These are phyloP conservation scores for Obba rivulosa DNA, from an alignment of 768 basidiomycete genomes.

Conservation along the genomic window DNA sequence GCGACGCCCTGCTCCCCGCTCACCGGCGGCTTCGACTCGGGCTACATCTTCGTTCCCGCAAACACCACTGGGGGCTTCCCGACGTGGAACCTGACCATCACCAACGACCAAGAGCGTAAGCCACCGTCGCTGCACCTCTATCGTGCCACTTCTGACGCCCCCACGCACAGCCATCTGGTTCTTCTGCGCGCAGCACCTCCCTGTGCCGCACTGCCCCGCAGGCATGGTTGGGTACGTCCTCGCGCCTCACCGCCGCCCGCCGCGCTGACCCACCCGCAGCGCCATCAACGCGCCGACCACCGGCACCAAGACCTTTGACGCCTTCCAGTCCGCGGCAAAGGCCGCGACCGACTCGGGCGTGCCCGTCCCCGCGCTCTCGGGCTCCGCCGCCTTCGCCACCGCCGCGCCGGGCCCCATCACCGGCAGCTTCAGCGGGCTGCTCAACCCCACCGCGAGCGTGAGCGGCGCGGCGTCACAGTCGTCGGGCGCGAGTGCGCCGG, in stretches of 20 bases:
- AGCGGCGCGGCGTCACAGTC: background rate
- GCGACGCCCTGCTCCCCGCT: slow-evolving; percentile 41
- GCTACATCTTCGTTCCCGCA: slow-evolving; percentile 38
- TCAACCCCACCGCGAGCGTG: background rate
- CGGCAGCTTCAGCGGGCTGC: slow-evolving; percentile 25
- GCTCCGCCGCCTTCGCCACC: slow-evolving; percentile 44
- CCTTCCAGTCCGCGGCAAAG: slow-evolving; percentile 32
- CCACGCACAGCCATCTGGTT: slow-evolving; percentile 45
- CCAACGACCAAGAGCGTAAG: slow-evolving; percentile 40
- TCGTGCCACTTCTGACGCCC: background rate
- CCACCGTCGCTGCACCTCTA: background rate
- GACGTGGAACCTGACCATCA: slow-evolving; percentile 47
- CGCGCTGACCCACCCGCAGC: slow-evolving; percentile 14
- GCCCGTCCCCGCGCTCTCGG: slow-evolving; percentile 35
- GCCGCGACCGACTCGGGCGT: slow-evolving; percentile 33
- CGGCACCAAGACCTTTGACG: slow-evolving; percentile 40
- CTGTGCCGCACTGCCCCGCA: slow-evolving; percentile 35
- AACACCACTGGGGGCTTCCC: slow-evolving; percentile 25
- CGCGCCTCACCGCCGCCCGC: background rate
- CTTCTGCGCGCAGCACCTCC: slow-evolving; percentile 48
- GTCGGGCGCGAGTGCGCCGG: background rate
- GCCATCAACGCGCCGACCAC: slow-evolving; percentile 46
- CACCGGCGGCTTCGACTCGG: slow-evolving; percentile 48
- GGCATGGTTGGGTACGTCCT: slow-evolving; percentile 29
- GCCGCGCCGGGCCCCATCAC: slow-evolving; percentile 35